These are phyloP conservation scores for Podospora tetraspora DNA, from an alignment of 495 filamentous ascomycete genomes.

Conservation along the genomic window DNA sequence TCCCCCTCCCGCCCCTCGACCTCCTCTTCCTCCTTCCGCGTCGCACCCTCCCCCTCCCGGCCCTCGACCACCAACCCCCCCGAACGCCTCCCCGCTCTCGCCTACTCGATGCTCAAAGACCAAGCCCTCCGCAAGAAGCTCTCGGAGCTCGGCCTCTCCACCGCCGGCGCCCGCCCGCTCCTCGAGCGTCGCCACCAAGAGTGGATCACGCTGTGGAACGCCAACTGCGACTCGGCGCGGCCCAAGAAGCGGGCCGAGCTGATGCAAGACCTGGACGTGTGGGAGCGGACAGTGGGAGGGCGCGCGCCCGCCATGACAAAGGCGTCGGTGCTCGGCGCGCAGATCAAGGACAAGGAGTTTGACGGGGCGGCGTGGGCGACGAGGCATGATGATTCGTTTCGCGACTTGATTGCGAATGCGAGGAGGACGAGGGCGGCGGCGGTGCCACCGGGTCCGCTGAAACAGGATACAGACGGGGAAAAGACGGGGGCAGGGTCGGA, in stretches of 20 bases:
- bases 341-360: slow-evolving; percentile 73
- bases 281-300: slow-evolving; percentile 73
- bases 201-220: slow-evolving; percentile 95
- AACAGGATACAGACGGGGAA: slow-evolving; percentile 50
- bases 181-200: slow-evolving; percentile 80
- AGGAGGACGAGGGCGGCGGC: slow-evolving; percentile 17
- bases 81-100: slow-evolving; percentile 66
- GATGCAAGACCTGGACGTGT: slow-evolving; percentile 68
- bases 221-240: slow-evolving; percentile 78
- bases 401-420: slow-evolving; percentile 68
- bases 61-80: slow-evolving; percentile 19
- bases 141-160: slow-evolving; percentile 73
- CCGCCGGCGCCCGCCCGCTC: slow-evolving; percentile 56
- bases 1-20: slow-evolving; percentile 10
- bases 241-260: slow-evolving; percentile 68
- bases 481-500: slow-evolving; percentile 10
- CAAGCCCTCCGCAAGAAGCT: slow-evolving; percentile 71
- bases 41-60: neutral
- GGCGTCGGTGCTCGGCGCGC: slow-evolving; percentile 29
- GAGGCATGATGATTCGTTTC: slow-evolving; percentile 68
- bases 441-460: neutral
- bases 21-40: neutral
- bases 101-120: slow-evolving; percentile 79
- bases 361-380: slow-evolving; percentile 70
- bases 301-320: slow-evolving; percentile 34